A percentile compares a stretch with the other conserved stretches of the same genome.
phyloP scores from a whole-genome alignment of 2,329 filamentous ascomycete genomes.

The Fusarium nelsonii region DNA sequence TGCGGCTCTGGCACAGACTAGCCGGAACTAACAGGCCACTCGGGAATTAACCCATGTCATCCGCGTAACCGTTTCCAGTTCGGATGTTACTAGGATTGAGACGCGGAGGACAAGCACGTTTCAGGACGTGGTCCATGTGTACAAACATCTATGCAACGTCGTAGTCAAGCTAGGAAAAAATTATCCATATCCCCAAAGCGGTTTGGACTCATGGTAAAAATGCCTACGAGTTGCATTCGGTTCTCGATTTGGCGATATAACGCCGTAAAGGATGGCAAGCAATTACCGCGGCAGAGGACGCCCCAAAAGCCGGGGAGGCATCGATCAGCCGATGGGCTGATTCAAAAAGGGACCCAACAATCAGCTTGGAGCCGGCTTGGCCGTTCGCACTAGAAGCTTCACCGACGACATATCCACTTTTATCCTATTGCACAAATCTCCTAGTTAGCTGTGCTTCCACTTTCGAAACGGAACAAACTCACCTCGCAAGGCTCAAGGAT shows the following conservation, averaged over 20 bases:
- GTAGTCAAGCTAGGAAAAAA: neutral
- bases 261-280: neutral
- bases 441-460: neutral
- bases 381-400: neutral
- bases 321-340: neutral
- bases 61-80: neutral
- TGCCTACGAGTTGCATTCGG: conserved; percentile 1
- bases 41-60: conserved; percentile 8
- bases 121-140: neutral
- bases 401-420: neutral
- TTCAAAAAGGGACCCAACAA: neutral
- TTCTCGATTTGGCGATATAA: neutral
- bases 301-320: neutral
- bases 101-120: conserved; percentile 8
- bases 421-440: neutral
- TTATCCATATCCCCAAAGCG: neutral
- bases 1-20: conserved; percentile 6
- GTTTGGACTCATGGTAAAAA: neutral
- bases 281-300: neutral
- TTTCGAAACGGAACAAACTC: neutral
- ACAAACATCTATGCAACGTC: neutral
- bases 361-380: neutral
- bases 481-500: neutral
- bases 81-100: neutral
- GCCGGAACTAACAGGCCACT: neutral